These are phyloP conservation scores for Cladophialophora bantiana DNA, from an alignment of 2,329 filamentous ascomycete species.

Conservation along the genomic window DNA sequence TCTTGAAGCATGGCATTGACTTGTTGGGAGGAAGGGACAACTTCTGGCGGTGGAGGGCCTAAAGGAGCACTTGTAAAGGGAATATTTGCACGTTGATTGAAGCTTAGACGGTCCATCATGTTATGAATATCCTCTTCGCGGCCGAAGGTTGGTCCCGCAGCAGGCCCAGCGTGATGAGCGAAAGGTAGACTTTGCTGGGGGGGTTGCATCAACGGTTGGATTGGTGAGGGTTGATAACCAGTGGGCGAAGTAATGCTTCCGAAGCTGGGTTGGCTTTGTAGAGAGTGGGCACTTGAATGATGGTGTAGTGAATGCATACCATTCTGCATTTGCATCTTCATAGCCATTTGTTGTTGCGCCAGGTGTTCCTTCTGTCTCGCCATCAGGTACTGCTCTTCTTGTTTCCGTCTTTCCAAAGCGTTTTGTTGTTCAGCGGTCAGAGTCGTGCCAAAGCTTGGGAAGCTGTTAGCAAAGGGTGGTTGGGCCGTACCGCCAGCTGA, in stretches of 20 bases:
- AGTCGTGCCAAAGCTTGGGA: conserved; percentile 95
- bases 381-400: conserved; percentile 97
- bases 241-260: conserved; percentile 91
- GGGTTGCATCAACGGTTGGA: conserved; percentile 65
- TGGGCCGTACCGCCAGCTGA: conserved; percentile 69
- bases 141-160: conserved; percentile 46
- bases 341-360: conserved; percentile 79
- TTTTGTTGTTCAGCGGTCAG: conserved; percentile 98
- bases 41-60: conserved; percentile 54
- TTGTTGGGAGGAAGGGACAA: conserved; percentile 60
- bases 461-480: conserved; percentile 89
- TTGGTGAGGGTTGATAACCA: conserved; percentile 68
- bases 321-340: conserved; percentile 72
- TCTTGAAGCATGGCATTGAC: conserved; percentile 68
- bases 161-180: conserved; percentile 22
- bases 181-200: conserved; percentile 49
- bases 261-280: conserved; percentile 96
- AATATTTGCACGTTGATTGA: conserved; percentile 59
- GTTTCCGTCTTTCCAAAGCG: conserved; percentile 92
- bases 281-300: conserved; percentile 91
- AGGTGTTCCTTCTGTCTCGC: conserved; percentile 94
- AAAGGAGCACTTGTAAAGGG: conserved; percentile 57
- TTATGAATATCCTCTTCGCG: conserved; percentile 75
- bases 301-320: conserved; percentile 76
- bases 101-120: conserved; percentile 70